These are phyloP conservation scores for Leucosporidium yakuticum DNA, from an alignment of 768 basidiomycete genomes.

Conservation along the genomic window DNA sequence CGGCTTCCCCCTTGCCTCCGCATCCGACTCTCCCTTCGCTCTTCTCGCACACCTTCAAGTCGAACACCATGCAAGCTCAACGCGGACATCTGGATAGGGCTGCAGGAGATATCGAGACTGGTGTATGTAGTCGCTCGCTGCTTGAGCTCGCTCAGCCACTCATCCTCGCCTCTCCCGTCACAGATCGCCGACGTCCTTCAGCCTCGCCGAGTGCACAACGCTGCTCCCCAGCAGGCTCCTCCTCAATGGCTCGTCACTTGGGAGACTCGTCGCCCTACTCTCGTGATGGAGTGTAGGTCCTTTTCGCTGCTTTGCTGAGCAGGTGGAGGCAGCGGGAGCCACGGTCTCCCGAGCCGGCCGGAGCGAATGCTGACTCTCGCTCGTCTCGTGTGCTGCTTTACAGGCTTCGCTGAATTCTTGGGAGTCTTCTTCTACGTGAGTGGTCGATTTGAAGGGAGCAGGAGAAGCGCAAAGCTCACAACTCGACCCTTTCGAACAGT, in stretches of 20 bases:
- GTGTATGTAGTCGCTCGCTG: no score
- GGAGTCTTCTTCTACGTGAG: conserved; percentile 4
- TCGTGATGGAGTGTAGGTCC: conserved; percentile 46
- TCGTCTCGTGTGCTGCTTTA: conserved; percentile 39
- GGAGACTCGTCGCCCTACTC: conserved; percentile 26
- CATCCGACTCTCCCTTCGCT: no score
- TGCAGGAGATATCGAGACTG: no score
- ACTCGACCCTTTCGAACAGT: conserved; percentile 47
- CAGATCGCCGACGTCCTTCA: conserved; percentile 18
- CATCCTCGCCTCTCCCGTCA: no score
- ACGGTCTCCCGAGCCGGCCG: neutral
- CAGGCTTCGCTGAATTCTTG: neutral
- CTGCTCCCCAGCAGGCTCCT: conserved; percentile 8
- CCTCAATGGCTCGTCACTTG: conserved; percentile 20
- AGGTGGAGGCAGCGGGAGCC: no score
- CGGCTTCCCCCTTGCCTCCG: no score
- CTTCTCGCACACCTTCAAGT: no score
- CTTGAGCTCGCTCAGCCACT: no score
- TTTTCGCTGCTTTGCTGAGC: neutral
- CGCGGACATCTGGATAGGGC: no score
- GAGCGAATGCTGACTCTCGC: conserved; percentile 33
- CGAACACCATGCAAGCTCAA: no score
- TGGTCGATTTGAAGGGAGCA: neutral
- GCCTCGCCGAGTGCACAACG: neutral
- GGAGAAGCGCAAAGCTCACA: neutral